Conservation (phyloP, 371 early-diverging fungal species). For the Mucor sp. region DNA sequence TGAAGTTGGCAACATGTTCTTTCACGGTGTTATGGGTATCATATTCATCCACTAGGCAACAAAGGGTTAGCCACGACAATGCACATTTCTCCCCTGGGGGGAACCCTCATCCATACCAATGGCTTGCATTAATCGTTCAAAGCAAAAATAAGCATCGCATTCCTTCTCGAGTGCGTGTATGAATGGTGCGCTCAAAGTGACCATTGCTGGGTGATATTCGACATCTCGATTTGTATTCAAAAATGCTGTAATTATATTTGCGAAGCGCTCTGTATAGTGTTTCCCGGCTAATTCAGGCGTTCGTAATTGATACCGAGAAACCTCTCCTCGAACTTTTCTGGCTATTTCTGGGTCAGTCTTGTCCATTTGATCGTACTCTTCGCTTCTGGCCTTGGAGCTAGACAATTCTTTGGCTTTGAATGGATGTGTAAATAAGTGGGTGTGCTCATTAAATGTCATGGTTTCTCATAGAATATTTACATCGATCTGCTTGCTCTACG, state of each 20-base stretch:
- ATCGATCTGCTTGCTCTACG: slow-evolving; percentile 77
- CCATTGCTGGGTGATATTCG: slow-evolving; percentile 74
- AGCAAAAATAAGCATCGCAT: slow-evolving; percentile 76
- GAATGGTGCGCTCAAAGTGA: slow-evolving; percentile 81
- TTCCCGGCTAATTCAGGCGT: slow-evolving; percentile 25
- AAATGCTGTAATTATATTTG: slow-evolving; percentile 77
- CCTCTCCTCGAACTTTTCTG: slow-evolving; percentile 82
- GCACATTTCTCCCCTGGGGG: background rate
- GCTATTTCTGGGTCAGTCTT: slow-evolving; percentile 68
- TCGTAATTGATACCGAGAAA: slow-evolving; percentile 65
- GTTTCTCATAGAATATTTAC: slow-evolving; percentile 44
- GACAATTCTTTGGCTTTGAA: slow-evolving; percentile 66
- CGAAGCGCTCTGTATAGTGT: slow-evolving; percentile 48
- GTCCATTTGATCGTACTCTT: slow-evolving; percentile 70
- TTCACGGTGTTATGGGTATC: slow-evolving; percentile 50
- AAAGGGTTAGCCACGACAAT: background rate
- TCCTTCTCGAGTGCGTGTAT: slow-evolving; percentile 67
- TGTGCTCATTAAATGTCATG: slow-evolving; percentile 5
- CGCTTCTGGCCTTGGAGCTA: slow-evolving; percentile 58
- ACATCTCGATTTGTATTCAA: slow-evolving; percentile 68
- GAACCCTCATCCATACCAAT: slow-evolving; percentile 54
- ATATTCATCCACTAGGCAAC: slow-evolving; percentile 48
- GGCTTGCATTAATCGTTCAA: slow-evolving; percentile 66
- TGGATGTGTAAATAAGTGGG: background rate
- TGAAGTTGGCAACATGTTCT: slow-evolving; percentile 67